These are phyloP conservation scores for Lentinula raphanica DNA, from an alignment of 768 basidiomycete species.

Conservation along the genomic window DNA sequence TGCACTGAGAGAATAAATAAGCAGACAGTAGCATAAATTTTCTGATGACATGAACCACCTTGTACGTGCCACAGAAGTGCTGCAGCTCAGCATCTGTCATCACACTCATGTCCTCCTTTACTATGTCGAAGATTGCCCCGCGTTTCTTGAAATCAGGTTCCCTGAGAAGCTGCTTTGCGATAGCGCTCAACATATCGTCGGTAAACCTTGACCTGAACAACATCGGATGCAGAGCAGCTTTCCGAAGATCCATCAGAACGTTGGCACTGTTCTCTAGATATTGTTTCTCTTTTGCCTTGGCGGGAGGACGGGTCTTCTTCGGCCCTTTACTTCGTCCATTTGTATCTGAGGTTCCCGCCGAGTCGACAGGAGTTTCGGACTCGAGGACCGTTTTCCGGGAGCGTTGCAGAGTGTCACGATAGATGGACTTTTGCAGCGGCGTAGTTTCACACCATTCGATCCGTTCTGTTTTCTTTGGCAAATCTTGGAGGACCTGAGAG, in stretches of 20 bases:
- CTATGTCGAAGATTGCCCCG: conserved; percentile 71
- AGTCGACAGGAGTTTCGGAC: conserved; percentile 17
- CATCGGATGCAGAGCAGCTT: conserved; percentile 95
- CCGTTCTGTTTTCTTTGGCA: conserved; percentile 88
- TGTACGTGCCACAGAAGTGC: conserved; percentile 78
- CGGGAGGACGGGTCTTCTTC: conserved; percentile 36
- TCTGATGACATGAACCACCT: conserved; percentile 43
- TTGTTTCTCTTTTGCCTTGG: conserved; percentile 49
- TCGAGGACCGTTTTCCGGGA: conserved; percentile 79
- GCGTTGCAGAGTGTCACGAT: conserved; percentile 78
- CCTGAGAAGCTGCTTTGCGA: conserved; percentile 81
- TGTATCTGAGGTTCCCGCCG: conserved; percentile 14
- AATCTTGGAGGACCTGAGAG: conserved; percentile 78
- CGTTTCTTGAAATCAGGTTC: conserved; percentile 90
- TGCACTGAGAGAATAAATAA: conserved; percentile 40
- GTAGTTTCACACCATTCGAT: conserved; percentile 97
- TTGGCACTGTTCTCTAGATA: conserved; percentile 84
- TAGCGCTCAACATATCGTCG: conserved; percentile 64
- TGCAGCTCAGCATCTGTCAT: conserved; percentile 98
- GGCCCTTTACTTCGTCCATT: conserved; percentile 23
- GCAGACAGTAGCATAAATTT: background rate
- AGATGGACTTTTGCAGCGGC: conserved; percentile 71
- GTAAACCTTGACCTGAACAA: conserved; percentile 85
- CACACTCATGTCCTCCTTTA: conserved; percentile 96
- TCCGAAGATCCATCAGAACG: conserved; percentile 95